A percentile compares a stretch with the other conserved stretches of the same genome.
Evolutionary conservation across 768 basidiomycete genomes (phyloP).

Genomic region (Vararia minispora): DNA sequence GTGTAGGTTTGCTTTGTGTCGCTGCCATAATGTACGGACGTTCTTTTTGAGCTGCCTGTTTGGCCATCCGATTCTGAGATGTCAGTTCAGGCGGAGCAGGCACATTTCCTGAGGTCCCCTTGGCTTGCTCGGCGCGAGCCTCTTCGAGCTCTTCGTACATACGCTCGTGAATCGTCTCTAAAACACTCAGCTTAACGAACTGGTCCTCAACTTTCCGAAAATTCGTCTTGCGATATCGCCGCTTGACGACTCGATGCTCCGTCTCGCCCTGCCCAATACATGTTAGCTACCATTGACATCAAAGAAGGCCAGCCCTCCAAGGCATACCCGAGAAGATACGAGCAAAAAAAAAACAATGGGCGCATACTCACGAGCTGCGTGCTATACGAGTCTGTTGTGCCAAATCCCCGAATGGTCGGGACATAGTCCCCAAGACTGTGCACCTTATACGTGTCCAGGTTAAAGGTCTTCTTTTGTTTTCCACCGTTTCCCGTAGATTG

Average conservation of each 20-base stretch:
- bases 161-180: too few species aligned
- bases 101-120: too few species aligned
- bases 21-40: too few species aligned
- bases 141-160: too few species aligned
- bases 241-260: constrained; percentile 22
- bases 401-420: constrained; percentile 16
- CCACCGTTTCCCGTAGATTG: not conserved
- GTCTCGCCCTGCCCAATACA: constrained; percentile 21
- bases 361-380: constrained; percentile 21
- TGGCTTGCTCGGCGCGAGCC: too few species aligned
- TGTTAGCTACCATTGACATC: not conserved
- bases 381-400: constrained; percentile 25
- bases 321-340: not conserved
- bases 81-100: too few species aligned
- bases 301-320: not conserved
- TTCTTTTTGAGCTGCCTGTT: too few species aligned
- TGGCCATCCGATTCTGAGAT: too few species aligned
- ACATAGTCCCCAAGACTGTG: constrained; percentile 27
- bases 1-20: too few species aligned
- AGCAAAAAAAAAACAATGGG: not conserved
- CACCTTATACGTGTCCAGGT: constrained; percentile 23
- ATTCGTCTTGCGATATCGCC: constrained; percentile 18
- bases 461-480: constrained; percentile 15
- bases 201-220: constrained; percentile 12
- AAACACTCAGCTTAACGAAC: constrained; percentile 16